These are phyloP conservation scores for Escallonia rubra DNA, from an alignment of 129 eudicot species.

Conservation along the genomic window DNA sequence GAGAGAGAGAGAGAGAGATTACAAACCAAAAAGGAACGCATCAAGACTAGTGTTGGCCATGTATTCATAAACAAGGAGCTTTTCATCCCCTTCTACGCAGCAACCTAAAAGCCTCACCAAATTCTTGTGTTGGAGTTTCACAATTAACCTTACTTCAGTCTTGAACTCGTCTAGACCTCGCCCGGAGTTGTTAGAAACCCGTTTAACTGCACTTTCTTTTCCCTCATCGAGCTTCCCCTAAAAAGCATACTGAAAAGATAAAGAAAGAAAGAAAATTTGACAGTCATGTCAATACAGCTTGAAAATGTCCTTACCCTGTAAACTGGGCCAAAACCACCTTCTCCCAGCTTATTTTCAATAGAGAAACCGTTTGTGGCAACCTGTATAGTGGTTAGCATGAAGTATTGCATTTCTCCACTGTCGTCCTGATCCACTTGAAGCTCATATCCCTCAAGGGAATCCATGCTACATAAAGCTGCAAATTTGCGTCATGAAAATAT, in stretches of 20 bases:
- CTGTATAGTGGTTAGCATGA: not conserved
- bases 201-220: constrained; percentile 19
- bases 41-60: constrained; percentile 26
- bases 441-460: not conserved
- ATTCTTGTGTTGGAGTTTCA: constrained; percentile 32
- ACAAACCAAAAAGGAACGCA: constrained; percentile 15
- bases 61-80: constrained; percentile 21
- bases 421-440: not conserved
- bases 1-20: not conserved
- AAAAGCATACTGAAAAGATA: not conserved
- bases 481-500: not conserved
- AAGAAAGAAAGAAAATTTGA: not conserved
- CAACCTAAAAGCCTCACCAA: constrained; percentile 25
- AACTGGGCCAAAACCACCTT: constrained; percentile 24
- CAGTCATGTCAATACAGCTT: not conserved
- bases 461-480: not conserved
- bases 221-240: constrained; percentile 20
- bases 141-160: constrained; percentile 21
- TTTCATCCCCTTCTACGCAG: constrained; percentile 15
- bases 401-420: not conserved
- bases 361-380: constrained; percentile 14
- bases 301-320: constrained; percentile 8
- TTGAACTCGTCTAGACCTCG: constrained; percentile 18
- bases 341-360: constrained; percentile 10
- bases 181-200: constrained; percentile 11